Base-by-base conservation (phyloP, 257 asterid species). In the Salvia rosmarinus region DNA sequence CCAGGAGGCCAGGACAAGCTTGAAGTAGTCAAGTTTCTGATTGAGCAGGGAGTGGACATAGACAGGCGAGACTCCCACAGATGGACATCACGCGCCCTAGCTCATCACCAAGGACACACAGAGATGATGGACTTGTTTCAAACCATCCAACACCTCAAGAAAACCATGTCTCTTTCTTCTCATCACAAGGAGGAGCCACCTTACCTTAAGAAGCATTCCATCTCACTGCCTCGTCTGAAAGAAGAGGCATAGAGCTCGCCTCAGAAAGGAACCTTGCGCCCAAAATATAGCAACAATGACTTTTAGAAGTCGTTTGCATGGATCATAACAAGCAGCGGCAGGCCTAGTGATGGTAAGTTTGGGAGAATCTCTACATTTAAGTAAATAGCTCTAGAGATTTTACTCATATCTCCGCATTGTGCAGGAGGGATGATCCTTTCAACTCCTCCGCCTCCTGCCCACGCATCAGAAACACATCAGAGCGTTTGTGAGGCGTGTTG, bases 81-180 rank as follows among this genome's bases (percentile, higher is more conserved):
- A 2, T 86, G 92, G 98, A 86, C 96, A 1, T 80, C 97, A 0
- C 81, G 91, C 16, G 86, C 79, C 62, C 73, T 90, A 52, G 98
- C 95, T 13, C 87, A 85, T 16, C 76, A 84, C 66, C 95, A 84
- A 60, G 91, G 93, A 69, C 74, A 82, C 13, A 73, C 77, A 17
- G 91, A 85, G 54, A 84, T 92, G 46, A 88, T 72, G 21, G 78
- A 80, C 60, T 60, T 88, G 4, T 73, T 90, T 60, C 80, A 75
- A 49, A 80, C 81, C 47, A 66, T 14, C 9, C 61, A 6, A 9
- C 72, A 55, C 9, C 69, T 42, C 54, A 39, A 35, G 21, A 71
- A 55, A 14, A 23, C 55, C 51, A 13, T 14, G 57, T 75, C 70
- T 37, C 50, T 56, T 19, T 19, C 76, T 40, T 61, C 74, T 9